Evolutionary conservation across 2,329 filamentous ascomycete genomes (phyloP).

Genomic region (Paecilomyces variotii): DNA sequence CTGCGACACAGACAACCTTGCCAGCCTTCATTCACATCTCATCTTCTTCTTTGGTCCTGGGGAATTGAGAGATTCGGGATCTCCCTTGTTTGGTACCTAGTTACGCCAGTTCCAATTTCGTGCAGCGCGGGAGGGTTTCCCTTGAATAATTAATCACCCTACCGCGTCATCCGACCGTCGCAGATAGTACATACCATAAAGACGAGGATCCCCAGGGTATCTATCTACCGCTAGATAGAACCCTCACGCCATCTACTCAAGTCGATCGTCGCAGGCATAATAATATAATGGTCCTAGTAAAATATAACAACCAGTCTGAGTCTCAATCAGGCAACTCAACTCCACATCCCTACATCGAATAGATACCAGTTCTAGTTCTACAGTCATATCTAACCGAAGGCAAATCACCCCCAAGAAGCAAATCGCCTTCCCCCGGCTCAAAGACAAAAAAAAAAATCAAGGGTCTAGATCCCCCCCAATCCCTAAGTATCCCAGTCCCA

Average conservation of each 20-base stretch:
- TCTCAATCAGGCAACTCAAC: too few species aligned
- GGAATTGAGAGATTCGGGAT: not conserved
- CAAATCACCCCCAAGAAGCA: not conserved
- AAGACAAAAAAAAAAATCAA: too few species aligned
- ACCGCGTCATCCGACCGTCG: not conserved
- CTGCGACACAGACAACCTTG: not conserved
- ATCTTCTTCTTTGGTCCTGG: not conserved
- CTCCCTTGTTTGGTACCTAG: not conserved
- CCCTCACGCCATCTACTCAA: not conserved
- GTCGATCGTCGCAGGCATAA: not conserved
- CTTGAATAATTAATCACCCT: not conserved
- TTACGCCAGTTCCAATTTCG: not conserved
- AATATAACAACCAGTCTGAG: too few species aligned
- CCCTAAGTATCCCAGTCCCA: too few species aligned
- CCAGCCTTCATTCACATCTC: not conserved
- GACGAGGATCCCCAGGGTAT: not conserved
- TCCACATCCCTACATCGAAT: too few species aligned
- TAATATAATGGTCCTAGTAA: too few species aligned
- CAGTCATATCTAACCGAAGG: too few species aligned
- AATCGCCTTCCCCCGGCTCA: not conserved
- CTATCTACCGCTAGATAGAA: not conserved
- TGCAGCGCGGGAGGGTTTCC: not conserved
- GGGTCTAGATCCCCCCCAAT: too few species aligned
- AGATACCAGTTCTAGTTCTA: too few species aligned
- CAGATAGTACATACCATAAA: not conserved